phyloP scores from a whole-genome alignment of 1,284 basidiomycete genomes.

The Blastosporella zonata region DNA sequence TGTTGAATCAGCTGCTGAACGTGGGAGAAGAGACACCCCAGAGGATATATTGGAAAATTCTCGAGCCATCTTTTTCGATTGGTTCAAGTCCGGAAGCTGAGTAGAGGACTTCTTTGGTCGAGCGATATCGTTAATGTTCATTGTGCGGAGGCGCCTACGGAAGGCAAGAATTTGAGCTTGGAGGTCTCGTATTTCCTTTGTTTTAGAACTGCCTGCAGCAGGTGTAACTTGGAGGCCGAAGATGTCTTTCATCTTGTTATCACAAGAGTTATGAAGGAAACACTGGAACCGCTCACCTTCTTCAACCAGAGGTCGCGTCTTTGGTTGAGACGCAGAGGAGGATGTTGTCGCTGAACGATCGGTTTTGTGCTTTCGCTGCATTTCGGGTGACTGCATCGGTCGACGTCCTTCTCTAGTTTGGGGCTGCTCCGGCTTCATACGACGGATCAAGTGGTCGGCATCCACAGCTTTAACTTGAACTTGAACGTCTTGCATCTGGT shows the following conservation, averaged over 20 bases:
- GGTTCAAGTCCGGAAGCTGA: slow-evolving; percentile 50
- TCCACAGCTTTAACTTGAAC: slow-evolving; percentile 24
- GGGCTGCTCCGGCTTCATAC: not conserved
- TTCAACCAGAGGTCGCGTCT: slow-evolving; percentile 7
- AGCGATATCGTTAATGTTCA: slow-evolving; percentile 56
- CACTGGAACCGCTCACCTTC: slow-evolving; percentile 26
- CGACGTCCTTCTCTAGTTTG: not conserved
- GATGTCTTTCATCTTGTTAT: slow-evolving; percentile 40
- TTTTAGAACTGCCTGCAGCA: slow-evolving; percentile 27
- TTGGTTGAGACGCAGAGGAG: slow-evolving; percentile 1
- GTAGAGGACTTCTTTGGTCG: slow-evolving; percentile 39
- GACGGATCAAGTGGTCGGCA: slow-evolving; percentile 11
- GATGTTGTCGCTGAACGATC: not conserved
- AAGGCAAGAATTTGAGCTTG: slow-evolving; percentile 41
- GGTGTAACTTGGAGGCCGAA: slow-evolving; percentile 47
- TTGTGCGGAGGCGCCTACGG: slow-evolving; percentile 56
- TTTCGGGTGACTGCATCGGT: not conserved
- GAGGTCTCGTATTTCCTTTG: slow-evolving; percentile 35
- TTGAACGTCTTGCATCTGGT: slow-evolving; percentile 29
- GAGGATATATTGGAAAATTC: slow-evolving; percentile 45
- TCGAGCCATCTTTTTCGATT: slow-evolving; percentile 41
- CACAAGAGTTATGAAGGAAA: not conserved
- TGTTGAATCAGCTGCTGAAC: slow-evolving; percentile 35
- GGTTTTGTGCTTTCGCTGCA: not conserved
- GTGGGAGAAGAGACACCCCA: slow-evolving; percentile 48